Evolutionary conservation across 768 basidiomycete genomes (phyloP), one percentile per base, ranked within the genome.

Genomic region (Suillus lakei): DNA sequence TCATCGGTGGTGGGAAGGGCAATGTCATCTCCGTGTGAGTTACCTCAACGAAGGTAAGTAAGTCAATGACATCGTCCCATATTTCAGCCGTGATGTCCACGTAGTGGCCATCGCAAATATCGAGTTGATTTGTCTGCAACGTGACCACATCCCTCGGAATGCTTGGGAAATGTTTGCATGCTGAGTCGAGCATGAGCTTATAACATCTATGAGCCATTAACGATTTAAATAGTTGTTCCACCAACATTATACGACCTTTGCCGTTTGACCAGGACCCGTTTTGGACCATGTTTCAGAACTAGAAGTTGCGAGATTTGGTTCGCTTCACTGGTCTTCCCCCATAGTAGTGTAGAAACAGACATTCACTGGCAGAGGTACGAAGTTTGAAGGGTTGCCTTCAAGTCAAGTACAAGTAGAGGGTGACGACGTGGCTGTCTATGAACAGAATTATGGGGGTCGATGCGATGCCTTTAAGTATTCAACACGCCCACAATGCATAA

Each of bases 121-220:
- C 48, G 8, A 62, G 36, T 18, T 50, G 8, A 30, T 62, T 46
- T 30, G 61, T 53, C 48, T 62, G 61, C 34, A 62, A 34, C n/a
- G 23, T 26, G 16, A 62, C 48, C 4, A n/a, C 15, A 3, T 44
- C 8, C 9, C 44, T 51, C 50, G 61, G 48, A 38, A 62, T 62
- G 32, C 50, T 55, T 26, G 48, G 61, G 28, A 62, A 62, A 38
- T 54, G 39, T 34, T 38, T 55, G 23, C 16, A 46, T 26, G 26
- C 48, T 13, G 26, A 3, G 30, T 50, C 23, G 16, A 50, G 23
- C 15, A 26, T 50, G 26, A 26, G 13, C 48, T 50, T 50, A 7
- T 26, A 26, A 50, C 7, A 16, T 26, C 48, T 3, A 26, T 26
- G 5, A 28, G 15, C 48, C 7, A 28, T 23, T 50, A 16, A 26